These are phyloP conservation scores for Phytophthora podocarpi DNA, from an alignment of 352 stramenopile genomes.

Conservation along the genomic window DNA sequence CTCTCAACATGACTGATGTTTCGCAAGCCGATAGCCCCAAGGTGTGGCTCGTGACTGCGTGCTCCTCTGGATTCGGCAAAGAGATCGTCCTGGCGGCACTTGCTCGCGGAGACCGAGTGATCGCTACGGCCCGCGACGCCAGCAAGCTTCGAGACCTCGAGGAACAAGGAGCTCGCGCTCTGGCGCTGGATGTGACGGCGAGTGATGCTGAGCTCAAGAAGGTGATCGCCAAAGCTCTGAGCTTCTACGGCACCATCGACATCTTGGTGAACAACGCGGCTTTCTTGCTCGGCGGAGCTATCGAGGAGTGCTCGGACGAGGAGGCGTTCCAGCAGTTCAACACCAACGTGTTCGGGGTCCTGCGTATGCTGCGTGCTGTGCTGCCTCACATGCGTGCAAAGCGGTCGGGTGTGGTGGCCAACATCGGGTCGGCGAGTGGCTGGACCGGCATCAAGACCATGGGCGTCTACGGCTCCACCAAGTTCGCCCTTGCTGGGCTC, in stretches of 20 bases:
- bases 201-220: slow-evolving; percentile 34
- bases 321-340: slow-evolving; percentile 45
- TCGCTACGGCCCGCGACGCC: slow-evolving; percentile 48
- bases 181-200: slow-evolving; percentile 55
- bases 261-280: slow-evolving; percentile 61
- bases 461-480: slow-evolving; percentile 45
- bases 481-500: slow-evolving; percentile 47
- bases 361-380: slow-evolving; percentile 42
- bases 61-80: slow-evolving; percentile 53
- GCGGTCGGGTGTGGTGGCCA: slow-evolving; percentile 46
- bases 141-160: slow-evolving; percentile 44
- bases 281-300: slow-evolving; percentile 46
- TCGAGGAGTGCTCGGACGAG: slow-evolving; percentile 49
- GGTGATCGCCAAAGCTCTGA: slow-evolving; percentile 34
- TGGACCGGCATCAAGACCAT: slow-evolving; percentile 36
- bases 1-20: slow-evolving; percentile 10
- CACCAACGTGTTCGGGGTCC: slow-evolving; percentile 50
- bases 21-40: slow-evolving; percentile 26
- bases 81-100: slow-evolving; percentile 49
- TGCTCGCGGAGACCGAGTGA: slow-evolving; percentile 51
- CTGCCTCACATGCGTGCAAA: slow-evolving; percentile 53
- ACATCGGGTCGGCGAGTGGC: slow-evolving; percentile 42
- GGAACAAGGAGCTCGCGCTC: slow-evolving; percentile 21
- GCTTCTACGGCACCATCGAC: slow-evolving; percentile 52
- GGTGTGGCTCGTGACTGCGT: slow-evolving; percentile 61